Base-by-base conservation (phyloP, 805 yeast species). In the Suhomyces sp. region DNA sequence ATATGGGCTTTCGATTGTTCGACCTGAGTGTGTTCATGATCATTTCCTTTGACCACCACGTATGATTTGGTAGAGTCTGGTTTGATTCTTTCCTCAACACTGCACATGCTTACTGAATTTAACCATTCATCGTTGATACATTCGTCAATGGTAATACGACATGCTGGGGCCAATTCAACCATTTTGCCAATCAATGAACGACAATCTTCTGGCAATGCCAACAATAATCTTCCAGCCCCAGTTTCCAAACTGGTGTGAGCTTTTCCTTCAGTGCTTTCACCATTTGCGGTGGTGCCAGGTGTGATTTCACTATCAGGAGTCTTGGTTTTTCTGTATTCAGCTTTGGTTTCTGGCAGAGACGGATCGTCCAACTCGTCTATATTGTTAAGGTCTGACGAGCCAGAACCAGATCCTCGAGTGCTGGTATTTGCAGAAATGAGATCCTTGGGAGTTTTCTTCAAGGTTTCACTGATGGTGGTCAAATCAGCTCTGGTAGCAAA, bases 1-100 rank as follows among this genome's bases (percentile, higher is more conserved):
- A 92, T 92, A 67, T 92, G 98, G 0, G 98, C 98, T 60, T 89
- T 96, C 54, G 89, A 85, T 66, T 89, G 96, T 59, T 91, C 97
- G 47, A 92, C 97, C 57, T 82, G 82, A 1, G 97, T 89, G 66
- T 92, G 98, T 31, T 78, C 78, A 65, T 92, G 98, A 61, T 83
- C 85, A 6, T 73, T 68, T 19, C 84, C 82, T 31, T 69, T 70
- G 43, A 67, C 60, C 7, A 72, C 74, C 39, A 66, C 73, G 62
- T 64, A 68, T 49, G 73, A 67, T 39, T 73, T 52, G 12, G 71
- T 64, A 21, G 73, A 75, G 44, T 72, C 68, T 19, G 68, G 68
- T 35, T 71, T 76, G 50, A 77, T 43, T 12, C 63, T 57, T 51
- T 75, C 77, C 48, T 73, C 78, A 12, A 84, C 80, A 2, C 87